phyloP scores from a whole-genome alignment of 768 basidiomycete species.

The Xerocomellus chrysenteron region DNA sequence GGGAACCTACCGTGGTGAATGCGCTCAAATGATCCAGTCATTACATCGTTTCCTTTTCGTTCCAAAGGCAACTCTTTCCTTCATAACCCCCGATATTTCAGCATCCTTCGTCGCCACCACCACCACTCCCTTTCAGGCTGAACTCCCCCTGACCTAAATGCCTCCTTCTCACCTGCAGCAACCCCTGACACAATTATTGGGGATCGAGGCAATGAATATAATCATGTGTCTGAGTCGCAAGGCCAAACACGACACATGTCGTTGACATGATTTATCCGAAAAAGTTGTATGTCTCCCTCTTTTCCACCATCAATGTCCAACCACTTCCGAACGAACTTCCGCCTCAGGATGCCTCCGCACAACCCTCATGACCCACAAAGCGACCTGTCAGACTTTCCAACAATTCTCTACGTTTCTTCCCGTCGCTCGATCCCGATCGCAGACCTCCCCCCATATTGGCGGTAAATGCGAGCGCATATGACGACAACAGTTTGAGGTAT shows the following conservation, averaged over 20 bases:
- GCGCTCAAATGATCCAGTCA: slow-evolving; percentile 84
- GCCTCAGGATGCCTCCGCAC: too few relatives aligned
- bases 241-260: slow-evolving; percentile 69
- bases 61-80: slow-evolving; percentile 67
- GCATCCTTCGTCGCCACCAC: slow-evolving; percentile 13
- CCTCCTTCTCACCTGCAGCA: slow-evolving; percentile 38
- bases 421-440: slow-evolving; percentile 39
- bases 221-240: slow-evolving; percentile 78
- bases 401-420: slow-evolving; percentile 39
- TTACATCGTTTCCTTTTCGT: slow-evolving; percentile 90
- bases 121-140: slow-evolving; percentile 16
- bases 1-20: slow-evolving; percentile 70
- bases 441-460: too few relatives aligned
- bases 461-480: slow-evolving; percentile 41
- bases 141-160: slow-evolving; percentile 10
- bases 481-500: slow-evolving; percentile 61
- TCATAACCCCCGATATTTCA: slow-evolving; percentile 54
- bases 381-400: slow-evolving; percentile 82
- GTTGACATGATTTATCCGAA: slow-evolving; percentile 86
- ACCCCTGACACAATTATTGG: slow-evolving; percentile 84
- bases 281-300: too few relatives aligned
- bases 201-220: slow-evolving; percentile 73
- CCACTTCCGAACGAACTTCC: slow-evolving; percentile 37
- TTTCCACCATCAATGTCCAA: slow-evolving; percentile 21
- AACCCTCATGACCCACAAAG: slow-evolving; percentile 79